Base-by-base conservation (phyloP, 78 protist species). In the Isochrysis galbana region DNA sequence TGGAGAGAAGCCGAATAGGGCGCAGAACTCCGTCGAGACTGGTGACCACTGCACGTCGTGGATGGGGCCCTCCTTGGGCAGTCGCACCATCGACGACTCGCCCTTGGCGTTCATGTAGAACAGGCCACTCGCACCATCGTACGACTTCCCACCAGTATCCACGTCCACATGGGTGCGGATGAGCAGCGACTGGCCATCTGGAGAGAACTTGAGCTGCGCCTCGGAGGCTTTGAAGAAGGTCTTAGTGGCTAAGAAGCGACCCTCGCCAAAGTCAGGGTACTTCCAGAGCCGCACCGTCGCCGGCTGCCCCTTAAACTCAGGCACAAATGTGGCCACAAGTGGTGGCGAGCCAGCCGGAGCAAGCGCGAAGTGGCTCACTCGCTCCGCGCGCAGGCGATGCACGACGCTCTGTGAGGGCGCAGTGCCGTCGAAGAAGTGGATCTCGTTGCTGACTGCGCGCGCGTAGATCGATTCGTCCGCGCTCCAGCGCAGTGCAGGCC, bases 111-210 rank as follows among this genome's bases (percentile, higher is more conserved):
- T 3, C 38, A 92, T 5, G 55, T 21, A 74, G 69, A 67, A 89
- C 39, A 95, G 91, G 38, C 36, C 67, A 5, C 89, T 91, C 90
- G 88, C 95, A n/a, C 97, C 97, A 87, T 92, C 91, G 94, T 95
- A 95, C 34, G 89, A 48, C 51, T 92, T 83, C 72, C 93, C 95
- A 41, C 80, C 39, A 7, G 51, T n/a, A 70, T 95, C 97, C 42
- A 91, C 94, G 51, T 93, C 95, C 21, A 93, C 91, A 54, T 38
- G 54, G 29, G 94, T 72, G n/a, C 7, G 51, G 17, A 93, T 46
- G 41, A 95, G 94, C 7, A 93, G 78, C 0, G 93, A 90, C 3
- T 36, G 19, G 38, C 93, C 93, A 1, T 51, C 32, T 17, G 93
- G 93, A 29, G 80, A 32, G 87, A 86, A 91, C 36, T 39, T 36